Base-by-base conservation (phyloP, 2,329 filamentous ascomycete species). In the Exserohilum turcica region DNA sequence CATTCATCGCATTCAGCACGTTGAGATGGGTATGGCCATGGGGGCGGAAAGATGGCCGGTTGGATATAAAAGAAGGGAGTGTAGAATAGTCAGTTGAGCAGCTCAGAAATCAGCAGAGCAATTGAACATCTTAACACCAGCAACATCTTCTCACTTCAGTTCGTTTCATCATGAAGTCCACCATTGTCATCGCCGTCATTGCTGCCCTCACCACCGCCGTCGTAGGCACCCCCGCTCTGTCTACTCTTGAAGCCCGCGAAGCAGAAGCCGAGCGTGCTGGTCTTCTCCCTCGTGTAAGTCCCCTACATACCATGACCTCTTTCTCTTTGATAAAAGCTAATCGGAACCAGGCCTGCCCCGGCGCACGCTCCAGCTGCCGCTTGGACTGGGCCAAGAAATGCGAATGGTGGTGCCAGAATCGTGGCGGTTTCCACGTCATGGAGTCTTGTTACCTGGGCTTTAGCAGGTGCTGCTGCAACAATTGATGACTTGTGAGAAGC, bases 381-480 rank as follows among this genome's bases (percentile, higher is more conserved):
- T 7, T 43, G 16, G 46, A 49, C 21, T 49, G 46, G 46, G 46
- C 46, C 3, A 43, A 43, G 46, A 43, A 43, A n/a, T 49, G 46
- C 19, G 46, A 49, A n/a, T 49, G 46, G 46, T 49, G 21, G 10
- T 49, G 46, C 46, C 29, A 35, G 31, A 28, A 36, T 19, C 16
- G 21, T 15, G 46, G 46, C 21, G 46, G 46, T 13, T 49, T 49
- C 12, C 21, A 27, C 13, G n/a, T 49, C 16, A 49, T 49, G 46
- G 46, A 49, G 19, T 35, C 29, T 12, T 49, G 46, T 19, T 36
- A 36, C 27, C 15, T 49, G 3, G 46, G 46, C 10, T 32, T 39
- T 3, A 42, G 37, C 37, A 43, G 38, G 18, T 49, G 46, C 38
- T 49, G 46, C 46, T 49, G 46, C 46, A 49, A 28, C 28, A 49